phyloP scores from a whole-genome alignment of 1,284 basidiomycete species.

The Leucoagaricus sp. region DNA sequence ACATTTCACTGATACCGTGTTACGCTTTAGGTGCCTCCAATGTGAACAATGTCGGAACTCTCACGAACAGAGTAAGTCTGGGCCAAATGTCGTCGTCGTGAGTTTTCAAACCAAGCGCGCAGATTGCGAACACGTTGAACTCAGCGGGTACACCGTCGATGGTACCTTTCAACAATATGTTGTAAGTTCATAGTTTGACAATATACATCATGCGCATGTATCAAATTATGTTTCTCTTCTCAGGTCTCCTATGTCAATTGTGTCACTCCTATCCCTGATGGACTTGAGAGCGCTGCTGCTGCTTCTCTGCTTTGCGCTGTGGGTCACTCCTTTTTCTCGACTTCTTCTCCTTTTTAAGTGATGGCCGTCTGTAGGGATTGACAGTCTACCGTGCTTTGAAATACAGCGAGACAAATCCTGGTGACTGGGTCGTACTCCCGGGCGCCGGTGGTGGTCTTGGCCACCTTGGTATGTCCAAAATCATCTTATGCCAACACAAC shows the following conservation, averaged over 20 bases:
- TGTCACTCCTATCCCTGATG: conserved; percentile 78
- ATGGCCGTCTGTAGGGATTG: conserved; percentile 60
- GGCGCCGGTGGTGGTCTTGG: conserved; percentile 79
- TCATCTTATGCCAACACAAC: not conserved
- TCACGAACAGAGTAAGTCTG: conserved; percentile 63
- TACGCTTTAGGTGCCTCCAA: conserved; percentile 42
- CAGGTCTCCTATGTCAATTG: conserved; percentile 65
- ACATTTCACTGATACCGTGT: not conserved
- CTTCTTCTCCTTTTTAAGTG: no score
- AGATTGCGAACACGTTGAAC: conserved; percentile 64
- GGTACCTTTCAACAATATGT: conserved; percentile 87
- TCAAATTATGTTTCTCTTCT: not conserved
- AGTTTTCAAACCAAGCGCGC: not conserved
- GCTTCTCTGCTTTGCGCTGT: conserved; percentile 85
- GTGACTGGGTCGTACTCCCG: conserved; percentile 81
- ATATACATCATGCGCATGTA: not conserved
- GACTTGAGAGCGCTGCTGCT: conserved; percentile 65
- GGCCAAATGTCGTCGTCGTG: not conserved
- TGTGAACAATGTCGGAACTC: conserved; percentile 79
- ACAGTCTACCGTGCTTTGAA: conserved; percentile 88
- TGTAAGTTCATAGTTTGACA: conserved; percentile 37
- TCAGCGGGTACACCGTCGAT: conserved; percentile 76
- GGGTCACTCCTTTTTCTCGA: conserved; percentile 22
- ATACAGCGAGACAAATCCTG: conserved; percentile 67
- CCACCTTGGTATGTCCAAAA: conserved; percentile 55